Base-by-base conservation (phyloP, 257 asterid genomes). In the Solanum sitiens region DNA sequence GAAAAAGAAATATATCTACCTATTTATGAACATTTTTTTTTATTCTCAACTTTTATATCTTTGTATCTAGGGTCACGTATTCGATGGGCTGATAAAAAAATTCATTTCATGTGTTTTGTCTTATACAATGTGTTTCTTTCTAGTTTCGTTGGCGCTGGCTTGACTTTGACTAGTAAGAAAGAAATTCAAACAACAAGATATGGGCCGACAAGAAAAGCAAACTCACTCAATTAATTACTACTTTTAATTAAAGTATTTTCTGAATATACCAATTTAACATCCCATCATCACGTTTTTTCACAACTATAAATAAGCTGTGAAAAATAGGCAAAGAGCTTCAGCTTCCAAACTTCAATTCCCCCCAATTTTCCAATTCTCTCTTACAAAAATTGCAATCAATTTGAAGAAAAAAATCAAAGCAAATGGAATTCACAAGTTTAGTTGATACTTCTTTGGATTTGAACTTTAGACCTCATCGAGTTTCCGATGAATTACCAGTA, bases 391-490 rank as follows among this genome's bases (percentile, higher is more conserved):
- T 65, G 1, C 33, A 65, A 25, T 65, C 8, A 56, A 37, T 1
- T 37, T 37, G 39, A 37, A 37, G 39, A 37, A 5, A 37, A 37
- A 50, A 21, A 7, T 20, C 13, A 61, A 14, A 86, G 88, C 84
- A 16, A 16, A 96, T 96, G 99, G 98, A 96, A 71, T 95, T 92
- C 92, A 90, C 94, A 11, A 86, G 88, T 76, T 87, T 96, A 87
- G 80, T 95, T 72, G 93, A 95, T 87, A 93, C 96, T 86, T 96
- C 99, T 11, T 86, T 96, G 89, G 94, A 95, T 93, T 96, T 96
- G 27, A 94, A 92, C 53, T 18, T 89, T 33, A 93, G 86, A 39
- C 99, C 99, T 50, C 90, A 87, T 83, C 83, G 93, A 77, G 68
- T 91, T 42, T 47, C 88, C 23, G 94, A 92, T 15, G 94, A 90